Evolutionary conservation across 306 rosid genomes (phyloP).

Genomic region (Comarum palustre): DNA sequence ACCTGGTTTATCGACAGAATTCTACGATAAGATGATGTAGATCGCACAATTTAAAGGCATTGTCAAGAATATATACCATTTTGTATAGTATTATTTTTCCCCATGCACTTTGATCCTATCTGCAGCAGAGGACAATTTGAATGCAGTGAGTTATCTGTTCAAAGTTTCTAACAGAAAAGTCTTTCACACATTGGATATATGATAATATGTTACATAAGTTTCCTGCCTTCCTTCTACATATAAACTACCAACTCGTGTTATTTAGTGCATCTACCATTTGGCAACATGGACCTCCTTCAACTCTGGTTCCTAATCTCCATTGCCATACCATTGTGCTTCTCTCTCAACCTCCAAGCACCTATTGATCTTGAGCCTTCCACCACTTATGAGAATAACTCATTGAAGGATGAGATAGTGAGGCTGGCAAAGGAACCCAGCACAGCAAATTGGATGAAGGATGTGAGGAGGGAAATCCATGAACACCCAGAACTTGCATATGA

Average conservation of each 20-base stretch:
- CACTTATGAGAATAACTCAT: conserved; percentile 13
- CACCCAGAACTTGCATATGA: conserved; percentile 77
- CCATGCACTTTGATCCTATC: background rate
- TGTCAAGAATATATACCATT: background rate
- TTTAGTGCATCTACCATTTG: background rate
- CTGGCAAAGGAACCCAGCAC: conserved; percentile 47
- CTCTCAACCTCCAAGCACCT: conserved; percentile 27
- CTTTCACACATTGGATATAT: background rate
- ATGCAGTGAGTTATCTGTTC: background rate
- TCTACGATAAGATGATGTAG: background rate
- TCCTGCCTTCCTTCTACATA: background rate
- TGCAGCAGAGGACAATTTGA: background rate
- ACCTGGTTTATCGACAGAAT: background rate
- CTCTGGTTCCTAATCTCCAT: conserved; percentile 30
- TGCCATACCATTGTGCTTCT: conserved; percentile 29
- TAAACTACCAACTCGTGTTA: background rate
- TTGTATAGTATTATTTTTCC: background rate
- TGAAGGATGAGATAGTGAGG: conserved; percentile 41
- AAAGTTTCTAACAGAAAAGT: background rate
- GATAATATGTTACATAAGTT: background rate
- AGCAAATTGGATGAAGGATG: conserved; percentile 61
- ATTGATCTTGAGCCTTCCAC: background rate
- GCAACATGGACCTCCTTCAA: conserved; percentile 27
- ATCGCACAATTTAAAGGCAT: background rate
- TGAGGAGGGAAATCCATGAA: conserved; percentile 76